Conservation (phyloP, 352 stramenopile genomes). For the Globisporangium nodosum region DNA sequence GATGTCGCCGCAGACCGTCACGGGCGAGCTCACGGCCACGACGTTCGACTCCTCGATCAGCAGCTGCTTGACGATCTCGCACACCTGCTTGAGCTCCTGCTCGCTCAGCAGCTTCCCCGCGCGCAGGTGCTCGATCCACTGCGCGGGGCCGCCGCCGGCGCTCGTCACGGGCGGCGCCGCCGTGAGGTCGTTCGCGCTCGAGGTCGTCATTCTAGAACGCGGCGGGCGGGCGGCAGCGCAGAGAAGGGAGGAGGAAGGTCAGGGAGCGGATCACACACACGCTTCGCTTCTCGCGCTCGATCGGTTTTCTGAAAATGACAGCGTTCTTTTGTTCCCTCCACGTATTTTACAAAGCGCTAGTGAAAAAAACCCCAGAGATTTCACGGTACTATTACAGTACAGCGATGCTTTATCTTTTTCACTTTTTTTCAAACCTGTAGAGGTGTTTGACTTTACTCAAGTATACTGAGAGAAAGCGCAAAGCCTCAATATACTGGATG, state of each 20-base stretch:
- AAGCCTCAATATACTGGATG: no score
- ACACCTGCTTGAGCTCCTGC: conserved; percentile 86
- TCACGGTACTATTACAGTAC: no score
- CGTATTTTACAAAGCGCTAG: no score
- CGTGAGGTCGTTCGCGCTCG: conserved; percentile 55
- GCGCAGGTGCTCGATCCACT: conserved; percentile 83
- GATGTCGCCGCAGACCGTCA: conserved; percentile 88
- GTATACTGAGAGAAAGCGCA: no score
- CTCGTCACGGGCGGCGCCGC: conserved; percentile 32
- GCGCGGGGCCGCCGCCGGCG: conserved; percentile 60
- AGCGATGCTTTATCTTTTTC: no score
- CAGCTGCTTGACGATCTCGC: conserved; percentile 88
- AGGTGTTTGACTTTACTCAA: no score
- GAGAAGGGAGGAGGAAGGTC: not conserved
- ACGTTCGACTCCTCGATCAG: conserved; percentile 91
- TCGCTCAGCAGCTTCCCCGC: conserved; percentile 79
- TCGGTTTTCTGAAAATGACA: no score
- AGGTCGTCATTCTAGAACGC: conserved; percentile 24
- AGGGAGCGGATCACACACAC: not conserved
- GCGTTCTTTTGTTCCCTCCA: no score
- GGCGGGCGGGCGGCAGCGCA: not conserved
- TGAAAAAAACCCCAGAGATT: no score
- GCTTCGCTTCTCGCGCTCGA: no score
- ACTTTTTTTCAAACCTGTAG: no score
- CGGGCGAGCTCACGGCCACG: conserved; percentile 84